Base-by-base conservation (phyloP, 352 stramenopile genomes). In the Globisporangium splendens region DNA sequence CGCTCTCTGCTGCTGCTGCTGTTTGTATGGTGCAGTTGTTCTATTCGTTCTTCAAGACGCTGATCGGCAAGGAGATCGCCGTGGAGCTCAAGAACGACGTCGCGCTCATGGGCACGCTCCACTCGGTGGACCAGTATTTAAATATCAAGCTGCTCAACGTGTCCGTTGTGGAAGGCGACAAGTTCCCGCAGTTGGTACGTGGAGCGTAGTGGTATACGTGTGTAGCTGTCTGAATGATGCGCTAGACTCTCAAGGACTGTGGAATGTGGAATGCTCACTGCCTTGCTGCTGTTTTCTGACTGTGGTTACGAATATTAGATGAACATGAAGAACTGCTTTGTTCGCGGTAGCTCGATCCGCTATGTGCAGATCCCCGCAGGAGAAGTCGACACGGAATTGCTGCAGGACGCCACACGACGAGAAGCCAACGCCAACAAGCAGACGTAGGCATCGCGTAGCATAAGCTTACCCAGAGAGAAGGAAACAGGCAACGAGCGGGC, bases 21-120 rank as follows among this genome's bases (percentile, higher is more conserved):
- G 3, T 51, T 33, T 8, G 28, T 35, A 8, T 50, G 47, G 24
- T 3, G 33, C 52, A 98, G 95, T 72, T 99, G 65, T 98, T 98
- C 68, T 97, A 98, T 66, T 98, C 95, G 49, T 99, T 99, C 74
- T 99, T 99, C 89, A 99, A 99, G 81, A 99, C 95, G 50, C 80
- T 99, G 28, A 86, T 98, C 24, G 95, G 95, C 59, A 98, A 99
- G 71, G 92, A 98, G 61, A 89, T 99, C 38, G 95, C 93, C 7
- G 96, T 99, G 20, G 97, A 99, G 77, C 83, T 99, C 38, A 99
- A 99, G 82, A 99, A 99, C 71, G 96, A 99, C 68, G 91, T 99
- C 50, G 88, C 96, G 50, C 82, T 99, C 22, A 98, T 96, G 41
- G 95, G 96, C 35, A 98, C 85, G 38, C 79, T 99, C 24, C 93